Evolutionary conservation across 2,329 filamentous ascomycete genomes (phyloP).

Genomic region (Penicillium sp.): DNA sequence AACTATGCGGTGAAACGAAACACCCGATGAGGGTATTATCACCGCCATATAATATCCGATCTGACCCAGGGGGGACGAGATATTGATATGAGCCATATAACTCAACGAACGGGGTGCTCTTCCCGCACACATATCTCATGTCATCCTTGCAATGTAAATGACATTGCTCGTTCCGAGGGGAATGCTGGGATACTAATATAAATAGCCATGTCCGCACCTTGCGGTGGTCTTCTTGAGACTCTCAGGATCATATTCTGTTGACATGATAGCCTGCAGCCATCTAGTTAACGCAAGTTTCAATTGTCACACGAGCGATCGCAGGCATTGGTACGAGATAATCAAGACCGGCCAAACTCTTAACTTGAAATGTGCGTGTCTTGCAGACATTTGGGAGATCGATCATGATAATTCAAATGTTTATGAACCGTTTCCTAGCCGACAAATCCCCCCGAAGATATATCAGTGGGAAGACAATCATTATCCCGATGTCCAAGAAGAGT

Average conservation of each 20-base stretch:
- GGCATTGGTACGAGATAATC: background rate
- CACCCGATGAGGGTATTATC: background rate
- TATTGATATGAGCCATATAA: constrained; percentile 2
- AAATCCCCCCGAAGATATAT: background rate
- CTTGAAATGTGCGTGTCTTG: background rate
- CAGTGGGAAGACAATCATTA: background rate
- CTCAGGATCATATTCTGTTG: background rate
- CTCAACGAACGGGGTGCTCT: background rate
- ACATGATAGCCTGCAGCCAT: background rate
- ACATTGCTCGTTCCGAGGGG: background rate
- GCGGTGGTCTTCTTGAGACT: background rate
- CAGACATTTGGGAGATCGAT: background rate
- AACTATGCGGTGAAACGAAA: background rate
- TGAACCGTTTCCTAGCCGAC: background rate
- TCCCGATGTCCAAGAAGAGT: background rate
- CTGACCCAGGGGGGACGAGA: background rate
- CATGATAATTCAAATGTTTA: background rate
- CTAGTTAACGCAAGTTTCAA: background rate
- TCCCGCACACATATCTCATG: background rate
- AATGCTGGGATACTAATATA: background rate
- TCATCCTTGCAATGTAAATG: background rate
- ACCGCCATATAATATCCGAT: background rate
- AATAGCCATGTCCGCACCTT: constrained; percentile 15
- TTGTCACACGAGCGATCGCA: background rate
- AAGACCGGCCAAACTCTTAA: background rate